Evolutionary conservation across 345 rosid genomes (phyloP), one percentile per base, ranked within the genome.

Genomic region (Passiflora organensis): DNA sequence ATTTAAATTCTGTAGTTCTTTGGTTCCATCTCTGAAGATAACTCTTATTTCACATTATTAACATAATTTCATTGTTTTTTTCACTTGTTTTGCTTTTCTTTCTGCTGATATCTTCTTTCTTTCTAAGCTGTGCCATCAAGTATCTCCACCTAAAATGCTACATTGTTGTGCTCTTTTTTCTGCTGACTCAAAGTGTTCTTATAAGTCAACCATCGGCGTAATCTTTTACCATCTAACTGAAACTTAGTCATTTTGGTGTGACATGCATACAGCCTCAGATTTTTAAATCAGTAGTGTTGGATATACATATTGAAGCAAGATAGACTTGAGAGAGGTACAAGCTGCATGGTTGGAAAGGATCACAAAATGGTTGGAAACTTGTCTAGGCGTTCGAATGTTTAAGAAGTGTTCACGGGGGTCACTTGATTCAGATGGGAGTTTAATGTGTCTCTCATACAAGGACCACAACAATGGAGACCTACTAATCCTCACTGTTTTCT

Each of bases 401-500:
- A 39, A 32, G 19, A 36, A 23, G 57, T 11, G 34, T 23, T 53
- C 5, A 22, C 41, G 23, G 39, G 1, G 32, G 5, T 32, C 17
- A 48, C 11, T 16, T 56, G 1, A 46, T 11, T 19, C 1, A 37
- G 56, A 66, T 56, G 53, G 34, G 15, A 47, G 18, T 48, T 10
- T 51, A 28, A 57, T 18, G 28, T n/a, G 60, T 65, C 48, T 63
- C 28, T 41, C 24, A 32, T 28, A 10, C 22, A n/a, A 23, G 43
- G 21, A 46, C 25, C 37, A 32, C 47, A 20, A 10, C 34, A 49
- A 43, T 20, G 24, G 39, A 28, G 16, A 44, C 43, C 64, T 39
- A 43, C n/a, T 44, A n/a, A 42, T 54, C 39, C 56, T 73, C 28
- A 25, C 47, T 62, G n/a, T n/a, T n/a, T 47, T 41, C 43, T n/a